phyloP scores from a whole-genome alignment of 805 yeast species.

The Ogataea kodamae region DNA sequence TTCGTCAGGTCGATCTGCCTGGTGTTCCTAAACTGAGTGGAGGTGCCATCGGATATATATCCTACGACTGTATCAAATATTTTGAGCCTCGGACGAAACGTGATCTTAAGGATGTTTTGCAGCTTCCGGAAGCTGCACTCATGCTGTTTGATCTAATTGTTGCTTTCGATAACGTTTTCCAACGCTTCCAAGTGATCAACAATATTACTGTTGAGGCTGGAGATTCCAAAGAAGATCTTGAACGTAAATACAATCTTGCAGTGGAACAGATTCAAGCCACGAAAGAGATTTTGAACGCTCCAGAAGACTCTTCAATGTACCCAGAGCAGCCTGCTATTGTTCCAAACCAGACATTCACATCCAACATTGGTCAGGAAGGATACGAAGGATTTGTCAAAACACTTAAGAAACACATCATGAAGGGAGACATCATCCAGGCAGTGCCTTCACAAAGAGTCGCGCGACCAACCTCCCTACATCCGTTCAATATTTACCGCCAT shows the following conservation, averaged over 20 bases:
- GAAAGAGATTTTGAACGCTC: constrained; percentile 46
- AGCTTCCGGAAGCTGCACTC: constrained; percentile 87
- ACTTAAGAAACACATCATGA: constrained; percentile 75
- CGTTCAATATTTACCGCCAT: constrained; percentile 94
- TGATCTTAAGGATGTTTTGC: constrained; percentile 68
- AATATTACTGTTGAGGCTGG: constrained; percentile 53
- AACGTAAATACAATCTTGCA: constrained; percentile 51
- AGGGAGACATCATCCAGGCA: constrained; percentile 95
- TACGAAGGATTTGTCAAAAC: constrained; percentile 77
- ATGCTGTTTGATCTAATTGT: constrained; percentile 89
- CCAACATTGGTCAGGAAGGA: constrained; percentile 92
- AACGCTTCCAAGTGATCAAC: constrained; percentile 85
- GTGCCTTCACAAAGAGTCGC: constrained; percentile 98
- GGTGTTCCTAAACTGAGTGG: constrained; percentile 85
- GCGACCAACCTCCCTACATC: constrained; percentile 91
- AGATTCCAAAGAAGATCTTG: constrained; percentile 33
- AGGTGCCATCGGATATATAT: constrained; percentile 94
- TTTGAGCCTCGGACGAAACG: constrained; percentile 90
- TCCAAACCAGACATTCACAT: constrained; percentile 64
- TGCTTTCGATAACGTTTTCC: constrained; percentile 92
- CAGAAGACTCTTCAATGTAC: constrained; percentile 43
- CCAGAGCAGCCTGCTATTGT: constrained; percentile 77
- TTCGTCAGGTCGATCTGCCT: constrained; percentile 71
- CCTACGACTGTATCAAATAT: constrained; percentile 94
- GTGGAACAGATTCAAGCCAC: constrained; percentile 54